Evolutionary conservation across 2,329 filamentous ascomycete species (phyloP).

Genomic region (Diplodia corticola): DNA sequence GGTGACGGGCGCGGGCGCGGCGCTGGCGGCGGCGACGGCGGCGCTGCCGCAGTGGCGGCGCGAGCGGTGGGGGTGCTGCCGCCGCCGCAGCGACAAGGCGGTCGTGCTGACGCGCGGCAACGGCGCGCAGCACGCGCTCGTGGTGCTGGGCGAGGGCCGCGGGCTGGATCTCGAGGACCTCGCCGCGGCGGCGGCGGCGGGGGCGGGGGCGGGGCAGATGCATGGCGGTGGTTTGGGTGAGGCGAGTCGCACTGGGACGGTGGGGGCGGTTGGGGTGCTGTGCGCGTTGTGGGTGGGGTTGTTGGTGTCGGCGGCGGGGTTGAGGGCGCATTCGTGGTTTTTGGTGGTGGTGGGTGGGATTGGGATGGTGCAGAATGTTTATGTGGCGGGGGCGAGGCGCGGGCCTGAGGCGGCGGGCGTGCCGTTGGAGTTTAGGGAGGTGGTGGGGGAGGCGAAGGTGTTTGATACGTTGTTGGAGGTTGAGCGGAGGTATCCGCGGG

Average conservation of each 20-base stretch:
- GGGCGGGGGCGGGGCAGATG: no score
- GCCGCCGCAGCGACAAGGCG: neutral
- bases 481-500: neutral
- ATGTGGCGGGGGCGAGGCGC: neutral
- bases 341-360: neutral
- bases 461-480: neutral
- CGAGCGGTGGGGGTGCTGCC: slow-evolving; percentile 6
- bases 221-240: no score
- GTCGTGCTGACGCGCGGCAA: neutral
- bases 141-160: neutral
- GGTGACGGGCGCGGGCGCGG: neutral
- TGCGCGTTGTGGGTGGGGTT: neutral
- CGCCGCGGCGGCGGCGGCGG: neutral
- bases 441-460: neutral
- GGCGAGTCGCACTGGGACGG: neutral
- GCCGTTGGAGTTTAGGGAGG: neutral
- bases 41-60: neutral
- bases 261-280: neutral
- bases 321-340: neutral
- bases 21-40: neutral
- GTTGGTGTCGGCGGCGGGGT: neutral
- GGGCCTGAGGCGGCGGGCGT: neutral
- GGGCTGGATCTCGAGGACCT: neutral
- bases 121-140: neutral
- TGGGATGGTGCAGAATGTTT: slow-evolving; percentile 1